A percentile compares a stretch with the other conserved stretches of the same genome.
phyloP scores from a whole-genome alignment of 805 yeast species.

The Wickerhamomyces mucosus region DNA sequence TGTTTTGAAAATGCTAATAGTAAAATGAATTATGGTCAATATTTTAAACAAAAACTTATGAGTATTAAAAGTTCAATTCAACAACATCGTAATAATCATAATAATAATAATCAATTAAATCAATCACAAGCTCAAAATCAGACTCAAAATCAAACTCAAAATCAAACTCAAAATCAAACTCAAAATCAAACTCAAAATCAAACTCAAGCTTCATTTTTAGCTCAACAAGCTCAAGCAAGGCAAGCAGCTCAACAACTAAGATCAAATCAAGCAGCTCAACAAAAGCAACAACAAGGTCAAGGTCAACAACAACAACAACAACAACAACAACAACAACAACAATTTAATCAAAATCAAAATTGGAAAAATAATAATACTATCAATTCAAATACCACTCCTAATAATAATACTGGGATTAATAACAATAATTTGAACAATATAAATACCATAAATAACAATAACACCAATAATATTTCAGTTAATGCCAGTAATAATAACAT shows the following conservation, averaged over 20 bases:
- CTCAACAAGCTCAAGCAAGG: constrained; percentile 43
- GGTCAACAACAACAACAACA: constrained; percentile 14
- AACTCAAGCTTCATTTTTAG: constrained; percentile 23
- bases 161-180: constrained; percentile 18
- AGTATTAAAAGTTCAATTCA: constrained; percentile 16
- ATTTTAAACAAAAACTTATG: constrained; percentile 23
- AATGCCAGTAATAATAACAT: not conserved
- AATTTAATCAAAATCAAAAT: constrained; percentile 4
- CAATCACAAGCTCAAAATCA: not conserved
- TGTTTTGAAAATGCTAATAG: constrained; percentile 49
- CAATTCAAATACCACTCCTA: constrained; percentile 3
- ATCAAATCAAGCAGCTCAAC: constrained; percentile 9
- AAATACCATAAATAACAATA: constrained; percentile 4
- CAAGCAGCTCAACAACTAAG: constrained; percentile 36
- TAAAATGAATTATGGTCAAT: constrained; percentile 48
- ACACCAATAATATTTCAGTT: constrained; percentile 1
- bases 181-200: constrained; percentile 13
- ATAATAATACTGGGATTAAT: constrained; percentile 4
- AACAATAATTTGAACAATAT: constrained; percentile 5
- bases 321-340: constrained; percentile 19
- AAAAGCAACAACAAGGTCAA: constrained; percentile 4
- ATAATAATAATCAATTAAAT: not conserved
- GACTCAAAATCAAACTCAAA: constrained; percentile 17
- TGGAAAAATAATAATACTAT: constrained; percentile 3
- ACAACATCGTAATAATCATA: too few relatives aligned